These are phyloP conservation scores for Penicillium flavigenum DNA, from an alignment of 495 filamentous ascomycete genomes.

Conservation along the genomic window DNA sequence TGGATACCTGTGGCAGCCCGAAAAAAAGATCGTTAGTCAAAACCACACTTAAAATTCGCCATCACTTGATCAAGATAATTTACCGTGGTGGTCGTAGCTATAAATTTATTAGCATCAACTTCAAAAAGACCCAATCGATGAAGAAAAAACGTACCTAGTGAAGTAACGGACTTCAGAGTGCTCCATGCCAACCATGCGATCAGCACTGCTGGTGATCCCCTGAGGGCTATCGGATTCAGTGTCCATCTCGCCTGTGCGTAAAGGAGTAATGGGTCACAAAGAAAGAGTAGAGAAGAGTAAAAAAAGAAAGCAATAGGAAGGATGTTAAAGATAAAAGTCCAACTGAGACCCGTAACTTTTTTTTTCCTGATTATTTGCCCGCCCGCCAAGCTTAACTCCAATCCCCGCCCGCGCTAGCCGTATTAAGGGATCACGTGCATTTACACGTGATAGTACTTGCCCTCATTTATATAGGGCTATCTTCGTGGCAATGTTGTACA, in stretches of 20 bases:
- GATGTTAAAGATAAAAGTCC: conserved; percentile 22
- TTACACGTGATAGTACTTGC: conserved; percentile 2
- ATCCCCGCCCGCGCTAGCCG: conserved; percentile 27
- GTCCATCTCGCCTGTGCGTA: conserved; percentile 30
- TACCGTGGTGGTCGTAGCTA: conserved; percentile 96
- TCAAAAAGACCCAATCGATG: background rate
- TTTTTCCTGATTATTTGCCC: conserved; percentile 33
- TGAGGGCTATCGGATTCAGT: conserved; percentile 26
- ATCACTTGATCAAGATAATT: conserved; percentile 12
- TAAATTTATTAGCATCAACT: conserved; percentile 32
- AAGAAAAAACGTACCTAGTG: conserved; percentile 64
- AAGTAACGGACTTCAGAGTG: conserved; percentile 96
- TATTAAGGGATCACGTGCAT: background rate
- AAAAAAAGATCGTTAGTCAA: conserved; percentile 20
- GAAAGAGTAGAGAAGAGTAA: conserved; percentile 7
- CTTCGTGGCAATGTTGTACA: conserved; percentile 3
- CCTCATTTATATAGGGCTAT: conserved; percentile 18
- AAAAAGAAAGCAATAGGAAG: conserved; percentile 13
- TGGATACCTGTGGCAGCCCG: conserved; percentile 72
- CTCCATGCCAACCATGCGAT: conserved; percentile 61
- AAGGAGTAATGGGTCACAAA: conserved; percentile 7
- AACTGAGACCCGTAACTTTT: conserved; percentile 28
- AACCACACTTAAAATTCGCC: background rate
- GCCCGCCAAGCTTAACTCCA: conserved; percentile 32
- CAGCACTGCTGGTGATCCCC: conserved; percentile 46